phyloP scores from a whole-genome alignment of 441 rosid genomes.

The Corymbia calophylla region DNA sequence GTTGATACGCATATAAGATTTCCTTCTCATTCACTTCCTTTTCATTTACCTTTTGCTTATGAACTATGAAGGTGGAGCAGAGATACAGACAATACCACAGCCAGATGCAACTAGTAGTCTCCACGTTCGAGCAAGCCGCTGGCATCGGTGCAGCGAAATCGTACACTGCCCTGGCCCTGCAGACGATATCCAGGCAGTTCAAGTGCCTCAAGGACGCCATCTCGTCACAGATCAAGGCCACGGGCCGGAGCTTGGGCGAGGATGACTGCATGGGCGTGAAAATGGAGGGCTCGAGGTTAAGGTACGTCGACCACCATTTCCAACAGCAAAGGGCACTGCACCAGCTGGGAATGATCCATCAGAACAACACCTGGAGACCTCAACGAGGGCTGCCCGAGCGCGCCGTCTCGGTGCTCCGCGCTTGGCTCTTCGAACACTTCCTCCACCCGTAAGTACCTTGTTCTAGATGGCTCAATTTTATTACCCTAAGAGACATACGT shows the following conservation, averaged over 20 bases:
- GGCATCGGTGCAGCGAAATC: constrained; percentile 55
- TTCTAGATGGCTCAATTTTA: background rate
- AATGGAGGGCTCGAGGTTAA: constrained; percentile 30
- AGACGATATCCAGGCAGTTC: constrained; percentile 64
- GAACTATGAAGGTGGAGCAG: constrained; percentile 38
- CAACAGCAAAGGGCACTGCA: constrained; percentile 36
- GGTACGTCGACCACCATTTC: constrained; percentile 39
- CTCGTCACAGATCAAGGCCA: constrained; percentile 40
- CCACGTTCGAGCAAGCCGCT: constrained; percentile 56
- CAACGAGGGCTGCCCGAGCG: constrained; percentile 75
- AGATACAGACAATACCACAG: constrained; percentile 56
- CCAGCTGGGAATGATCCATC: constrained; percentile 36
- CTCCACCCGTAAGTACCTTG: constrained; percentile 53
- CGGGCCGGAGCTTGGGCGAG: constrained; percentile 47
- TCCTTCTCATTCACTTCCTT: background rate
- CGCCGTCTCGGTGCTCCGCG: constrained; percentile 67
- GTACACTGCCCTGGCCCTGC: constrained; percentile 49
- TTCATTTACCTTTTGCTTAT: background rate
- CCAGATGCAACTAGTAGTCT: constrained; percentile 44
- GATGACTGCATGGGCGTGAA: constrained; percentile 34
- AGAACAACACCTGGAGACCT: constrained; percentile 54
- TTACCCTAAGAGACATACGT: background rate
- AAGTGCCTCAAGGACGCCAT: constrained; percentile 60
- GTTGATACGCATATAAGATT: background rate
- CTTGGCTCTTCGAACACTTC: constrained; percentile 84